These are phyloP conservation scores for Suhomyces taliae DNA, from an alignment of 1,139 yeast species.

Conservation along the genomic window DNA sequence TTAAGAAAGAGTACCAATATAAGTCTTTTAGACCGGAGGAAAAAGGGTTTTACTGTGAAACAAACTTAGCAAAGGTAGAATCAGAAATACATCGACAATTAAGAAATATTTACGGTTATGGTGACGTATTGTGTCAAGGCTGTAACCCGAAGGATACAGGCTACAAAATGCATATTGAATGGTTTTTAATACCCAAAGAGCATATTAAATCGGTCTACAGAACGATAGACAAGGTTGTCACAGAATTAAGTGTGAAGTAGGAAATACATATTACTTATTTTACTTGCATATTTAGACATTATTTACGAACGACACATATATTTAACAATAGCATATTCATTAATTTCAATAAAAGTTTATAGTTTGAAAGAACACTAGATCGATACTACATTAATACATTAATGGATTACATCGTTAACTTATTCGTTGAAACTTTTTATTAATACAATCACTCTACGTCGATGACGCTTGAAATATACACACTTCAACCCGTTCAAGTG, in stretches of 20 bases:
- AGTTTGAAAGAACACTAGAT: too few relatives aligned
- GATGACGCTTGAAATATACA: slow-evolving; percentile 2
- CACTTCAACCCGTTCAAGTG: slow-evolving; percentile 49
- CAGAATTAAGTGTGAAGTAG: background rate
- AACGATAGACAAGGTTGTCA: slow-evolving; percentile 33
- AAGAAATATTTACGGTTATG: slow-evolving; percentile 41
- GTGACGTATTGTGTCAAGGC: slow-evolving; percentile 43
- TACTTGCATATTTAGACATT: too few relatives aligned
- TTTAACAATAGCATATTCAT: too few relatives aligned
- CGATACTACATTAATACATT: too few relatives aligned
- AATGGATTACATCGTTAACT: background rate
- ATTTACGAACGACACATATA: too few relatives aligned
- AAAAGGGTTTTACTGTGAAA: slow-evolving; percentile 35
- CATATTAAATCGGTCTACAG: slow-evolving; percentile 39
- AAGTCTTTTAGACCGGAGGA: slow-evolving; percentile 4
- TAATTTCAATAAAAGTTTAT: too few relatives aligned
- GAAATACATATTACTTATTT: too few relatives aligned
- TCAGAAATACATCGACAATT: slow-evolving; percentile 38
- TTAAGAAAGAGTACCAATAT: slow-evolving; percentile 1
- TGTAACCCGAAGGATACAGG: slow-evolving; percentile 20
- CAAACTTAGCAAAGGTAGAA: slow-evolving; percentile 38
- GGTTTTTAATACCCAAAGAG: slow-evolving; percentile 56
- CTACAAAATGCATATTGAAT: slow-evolving; percentile 52
- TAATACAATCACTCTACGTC: slow-evolving; percentile 7
- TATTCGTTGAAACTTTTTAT: slow-evolving; percentile 4